A percentile compares a stretch with the other conserved stretches of the same genome.
phyloP scores from a whole-genome alignment of 495 filamentous ascomycete genomes.

The Chaetomium cochliodes region DNA sequence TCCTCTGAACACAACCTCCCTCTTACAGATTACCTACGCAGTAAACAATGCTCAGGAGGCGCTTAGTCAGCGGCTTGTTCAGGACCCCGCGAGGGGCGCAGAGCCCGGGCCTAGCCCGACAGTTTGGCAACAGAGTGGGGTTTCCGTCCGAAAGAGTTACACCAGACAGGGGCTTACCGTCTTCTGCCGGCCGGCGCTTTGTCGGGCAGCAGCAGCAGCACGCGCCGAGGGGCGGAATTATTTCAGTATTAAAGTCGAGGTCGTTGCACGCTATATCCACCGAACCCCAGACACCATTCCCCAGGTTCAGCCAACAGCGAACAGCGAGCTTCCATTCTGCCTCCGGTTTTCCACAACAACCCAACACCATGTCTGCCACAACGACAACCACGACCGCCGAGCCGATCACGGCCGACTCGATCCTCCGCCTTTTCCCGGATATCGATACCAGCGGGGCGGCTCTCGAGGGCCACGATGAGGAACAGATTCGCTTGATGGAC shows the following conservation, averaged over 20 bases:
- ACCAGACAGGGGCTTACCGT: not conserved
- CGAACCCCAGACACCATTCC: not conserved
- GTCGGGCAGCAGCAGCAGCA: not conserved
- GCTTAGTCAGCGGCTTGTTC: not conserved
- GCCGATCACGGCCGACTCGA: conserved; percentile 78
- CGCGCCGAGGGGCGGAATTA: not conserved
- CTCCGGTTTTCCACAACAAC: not conserved
- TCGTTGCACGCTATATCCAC: too few species aligned
- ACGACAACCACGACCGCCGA: conserved; percentile 42
- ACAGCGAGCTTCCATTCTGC: not conserved
- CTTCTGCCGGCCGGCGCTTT: not conserved
- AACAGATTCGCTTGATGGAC: conserved; percentile 97
- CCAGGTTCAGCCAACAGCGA: not conserved
- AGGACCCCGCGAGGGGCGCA: not conserved
- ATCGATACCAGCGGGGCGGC: conserved; percentile 82
- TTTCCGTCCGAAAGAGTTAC: not conserved
- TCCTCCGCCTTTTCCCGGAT: conserved; percentile 88
- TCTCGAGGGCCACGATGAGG: conserved; percentile 88
- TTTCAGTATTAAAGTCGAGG: not conserved
- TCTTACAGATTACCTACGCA: not conserved
- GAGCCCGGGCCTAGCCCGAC: not conserved
- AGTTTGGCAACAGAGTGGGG: conserved; percentile 3
- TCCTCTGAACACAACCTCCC: not conserved
- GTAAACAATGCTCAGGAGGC: too few species aligned
- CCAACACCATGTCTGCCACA: conserved; percentile 35